phyloP scores from a whole-genome alignment of 2,329 filamentous ascomycete genomes.

The Xylariaceae sp. region DNA sequence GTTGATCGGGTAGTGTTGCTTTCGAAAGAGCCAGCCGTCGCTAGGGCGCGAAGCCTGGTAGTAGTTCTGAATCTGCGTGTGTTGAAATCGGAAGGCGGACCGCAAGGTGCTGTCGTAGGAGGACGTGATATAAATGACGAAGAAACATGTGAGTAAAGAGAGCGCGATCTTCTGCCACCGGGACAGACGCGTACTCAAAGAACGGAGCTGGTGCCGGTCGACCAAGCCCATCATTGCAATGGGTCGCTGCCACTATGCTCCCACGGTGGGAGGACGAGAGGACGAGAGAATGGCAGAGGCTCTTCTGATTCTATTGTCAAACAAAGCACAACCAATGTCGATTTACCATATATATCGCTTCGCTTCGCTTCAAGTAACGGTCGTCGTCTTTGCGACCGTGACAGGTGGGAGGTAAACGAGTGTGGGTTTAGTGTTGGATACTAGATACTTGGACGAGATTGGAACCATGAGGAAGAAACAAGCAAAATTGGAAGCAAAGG shows the following conservation, averaged over 20 bases:
- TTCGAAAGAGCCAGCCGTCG: conserved; percentile 39
- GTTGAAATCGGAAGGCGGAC: conserved; percentile 28
- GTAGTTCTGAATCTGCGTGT: conserved; percentile 26
- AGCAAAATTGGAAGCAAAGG: conserved; percentile 6
- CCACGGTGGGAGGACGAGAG: not conserved
- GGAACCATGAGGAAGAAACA: conserved; percentile 4
- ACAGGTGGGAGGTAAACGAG: conserved; percentile 12
- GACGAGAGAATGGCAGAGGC: no score
- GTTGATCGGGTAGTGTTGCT: conserved; percentile 39
- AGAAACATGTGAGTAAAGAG: conserved; percentile 20
- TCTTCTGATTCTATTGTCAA: no score
- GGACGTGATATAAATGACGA: conserved; percentile 26
- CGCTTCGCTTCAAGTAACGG: not conserved
- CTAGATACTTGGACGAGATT: conserved; percentile 3
- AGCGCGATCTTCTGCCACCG: conserved; percentile 27
- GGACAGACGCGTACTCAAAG: conserved; percentile 23
- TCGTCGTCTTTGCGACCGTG: conserved; percentile 1
- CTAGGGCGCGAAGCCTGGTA: conserved; percentile 27
- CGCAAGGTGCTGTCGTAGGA: conserved; percentile 27
- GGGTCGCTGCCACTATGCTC: not conserved
- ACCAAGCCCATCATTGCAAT: conserved; percentile 23
- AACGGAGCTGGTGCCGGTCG: conserved; percentile 25
- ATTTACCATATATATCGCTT: not conserved
- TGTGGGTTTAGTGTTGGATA: conserved; percentile 7
- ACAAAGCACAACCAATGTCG: no score